Evolutionary conservation across 2,329 filamentous ascomycete genomes (phyloP), one percentile per base, ranked within the genome.

Genomic region (Dothideomycetidae sp.): DNA sequence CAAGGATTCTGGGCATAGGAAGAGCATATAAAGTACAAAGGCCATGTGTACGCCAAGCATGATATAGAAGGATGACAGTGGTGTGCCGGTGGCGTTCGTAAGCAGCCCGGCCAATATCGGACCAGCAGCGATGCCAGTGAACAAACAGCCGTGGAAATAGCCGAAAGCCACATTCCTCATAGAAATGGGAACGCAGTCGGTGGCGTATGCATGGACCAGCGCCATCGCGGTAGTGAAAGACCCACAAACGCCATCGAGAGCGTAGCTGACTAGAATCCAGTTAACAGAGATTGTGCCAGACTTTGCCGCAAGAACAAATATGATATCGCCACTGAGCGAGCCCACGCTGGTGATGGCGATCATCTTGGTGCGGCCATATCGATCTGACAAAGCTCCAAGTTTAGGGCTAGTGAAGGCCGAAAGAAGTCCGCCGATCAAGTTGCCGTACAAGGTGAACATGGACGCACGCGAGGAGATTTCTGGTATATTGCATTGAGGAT

Each of bases 71-170:
- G 93, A 71, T n/a, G 75, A 71, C 5, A 94, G 55, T 11, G 92
- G 66, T 30, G 72, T 73, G 5, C 81, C 81, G 0, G 81, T 86
- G 55, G 67, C 70, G 49, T 81, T 73, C 50, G 93, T 78, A 30
- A 94, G 65, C 48, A 81, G 78, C 2, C 81, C 86, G 0, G 85
- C 79, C 14, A 93, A 52, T 2, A 92, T 67, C 5, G 90, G 90
- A 0, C 90, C 90, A 19, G 88, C 59, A 0, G 90, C 88, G 31
- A 96, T 73, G n/a, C 90, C 90, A 2, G 72, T 70, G 56, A 93
- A 96, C 5, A 98, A 66, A 47, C 79, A 85, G 9, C 83, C 85
- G 50, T 96, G 83, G 49, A 96, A 78, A 53, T 86, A 88, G 5
- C 84, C 86, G 55, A 96, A 90, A 3, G 77, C 74, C 5, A 93